These are phyloP conservation scores for Prunus dulcis DNA, from an alignment of 306 rosid genomes.

Conservation along the genomic window DNA sequence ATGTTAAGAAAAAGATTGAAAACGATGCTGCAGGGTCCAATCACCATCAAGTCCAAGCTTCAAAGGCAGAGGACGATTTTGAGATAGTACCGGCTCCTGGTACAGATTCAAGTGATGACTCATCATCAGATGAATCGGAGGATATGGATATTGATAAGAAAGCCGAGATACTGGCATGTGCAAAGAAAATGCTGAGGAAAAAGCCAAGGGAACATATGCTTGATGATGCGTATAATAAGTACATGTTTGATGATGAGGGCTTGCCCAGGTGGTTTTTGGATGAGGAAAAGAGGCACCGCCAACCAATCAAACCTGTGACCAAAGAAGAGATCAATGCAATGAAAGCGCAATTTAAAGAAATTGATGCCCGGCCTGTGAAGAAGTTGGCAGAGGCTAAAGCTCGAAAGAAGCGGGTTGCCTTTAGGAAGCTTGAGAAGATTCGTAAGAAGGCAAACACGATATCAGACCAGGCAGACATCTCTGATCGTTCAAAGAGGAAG, in stretches of 20 bases:
- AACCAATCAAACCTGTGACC: conserved; percentile 64
- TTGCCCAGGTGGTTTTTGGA: conserved; percentile 91
- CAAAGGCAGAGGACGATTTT: conserved; percentile 48
- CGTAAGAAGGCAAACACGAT: conserved; percentile 91
- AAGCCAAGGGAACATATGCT: conserved; percentile 61
- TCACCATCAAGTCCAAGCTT: conserved; percentile 26
- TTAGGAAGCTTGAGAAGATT: conserved; percentile 83
- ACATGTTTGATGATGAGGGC: conserved; percentile 75
- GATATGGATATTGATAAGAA: conserved; percentile 45
- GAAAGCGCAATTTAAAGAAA: conserved; percentile 73
- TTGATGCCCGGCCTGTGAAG: conserved; percentile 81
- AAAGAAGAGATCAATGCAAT: conserved; percentile 83
- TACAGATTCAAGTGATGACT: conserved; percentile 81
- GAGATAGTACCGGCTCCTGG: conserved; percentile 83
- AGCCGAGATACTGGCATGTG: conserved; percentile 81
- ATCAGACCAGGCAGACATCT: conserved; percentile 85
- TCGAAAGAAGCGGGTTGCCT: conserved; percentile 75
- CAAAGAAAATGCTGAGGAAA: conserved; percentile 80
- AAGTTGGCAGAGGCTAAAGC: conserved; percentile 58
- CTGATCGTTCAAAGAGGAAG: conserved; percentile 78
- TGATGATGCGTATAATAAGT: conserved; percentile 80
- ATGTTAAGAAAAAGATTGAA: conserved; percentile 32
- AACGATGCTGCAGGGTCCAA: conserved; percentile 15
- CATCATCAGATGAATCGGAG: conserved; percentile 63
- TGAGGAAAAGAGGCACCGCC: conserved; percentile 78